Base-by-base conservation (phyloP, 2,329 filamentous ascomycete species). In the Basipetospora chlamydospora region DNA sequence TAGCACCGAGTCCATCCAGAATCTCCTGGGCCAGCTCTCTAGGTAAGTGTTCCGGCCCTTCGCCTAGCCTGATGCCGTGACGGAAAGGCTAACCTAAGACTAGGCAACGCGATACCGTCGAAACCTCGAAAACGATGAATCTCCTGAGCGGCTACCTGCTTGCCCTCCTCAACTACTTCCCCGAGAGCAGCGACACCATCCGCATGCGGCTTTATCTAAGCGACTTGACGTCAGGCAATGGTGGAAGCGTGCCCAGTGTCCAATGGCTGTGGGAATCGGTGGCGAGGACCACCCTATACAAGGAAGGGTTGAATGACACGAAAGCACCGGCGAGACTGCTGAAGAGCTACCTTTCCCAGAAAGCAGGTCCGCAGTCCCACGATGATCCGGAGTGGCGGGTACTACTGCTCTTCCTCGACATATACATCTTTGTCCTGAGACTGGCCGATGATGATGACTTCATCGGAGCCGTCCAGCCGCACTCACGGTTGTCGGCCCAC, bases 361-460 rank as follows among this genome's bases (percentile, higher is more conserved):
- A 36, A 3, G 10, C 39, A 31, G 53, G 29, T 10, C 16, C 23
- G 3, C 26, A 26, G 18, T 3, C 35, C 2, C 29, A 28, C 11
- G 21, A 39, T 29, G 35, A 39, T 15, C 70, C 77, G 45, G 85
- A 96, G 51, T 98, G 90, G 90, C 77, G 80, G 13, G 77, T 90
- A 1, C 73, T 94, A 28, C 64, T 96, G 0, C 68, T 98, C 1
- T 96, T 98, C 50, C 67, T 98, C 5, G 90, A 98, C 48, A 69
- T 98, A 0, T 98, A 95, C 52, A 85, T 81, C 2, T 96, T 96
- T 52, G 75, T 95, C 3, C 63, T 96, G 10, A 81, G 90, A 46
- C 74, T 96, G 23, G 93, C 88, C 53, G 90, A 98, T 46, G 90
- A 98, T 44, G 88, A 96, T 45, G 90, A 98, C 47, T 98, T 98